Evolutionary conservation across 1,139 yeast species (phyloP).

Genomic region (Candida frijolesensis): DNA sequence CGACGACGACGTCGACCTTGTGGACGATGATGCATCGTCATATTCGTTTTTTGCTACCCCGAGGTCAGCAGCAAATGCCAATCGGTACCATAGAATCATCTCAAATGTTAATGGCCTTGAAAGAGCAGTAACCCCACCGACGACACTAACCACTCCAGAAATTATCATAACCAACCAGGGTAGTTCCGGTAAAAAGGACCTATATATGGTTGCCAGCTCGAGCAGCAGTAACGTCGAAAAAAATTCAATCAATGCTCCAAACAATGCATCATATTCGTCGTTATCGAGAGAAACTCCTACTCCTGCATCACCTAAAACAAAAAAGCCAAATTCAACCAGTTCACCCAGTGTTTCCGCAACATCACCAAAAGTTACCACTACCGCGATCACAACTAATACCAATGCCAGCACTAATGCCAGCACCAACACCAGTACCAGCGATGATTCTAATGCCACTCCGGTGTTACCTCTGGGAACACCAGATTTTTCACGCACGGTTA

Average conservation of each 20-base stretch:
- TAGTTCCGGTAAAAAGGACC: neutral
- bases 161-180: constrained; percentile 24
- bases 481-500: neutral
- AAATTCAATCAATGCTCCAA: neutral
- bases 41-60: constrained; percentile 22
- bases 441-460: too few species aligned
- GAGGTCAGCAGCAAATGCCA: constrained; percentile 51
- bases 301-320: too few species aligned
- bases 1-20: constrained; percentile 15
- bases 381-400: neutral
- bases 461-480: neutral
- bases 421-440: too few species aligned
- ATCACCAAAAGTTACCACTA: neutral
- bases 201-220: constrained; percentile 2
- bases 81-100: constrained; percentile 47
- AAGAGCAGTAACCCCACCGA: constrained; percentile 23
- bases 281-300: constrained; percentile 1
- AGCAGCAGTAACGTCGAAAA: constrained; percentile 2
- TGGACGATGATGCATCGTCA: constrained; percentile 32
- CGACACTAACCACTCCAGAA: constrained; percentile 20
- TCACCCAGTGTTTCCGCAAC: neutral
- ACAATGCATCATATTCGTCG: constrained; percentile 6
- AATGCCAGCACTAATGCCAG: too few species aligned
- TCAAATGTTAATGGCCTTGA: constrained; percentile 37
- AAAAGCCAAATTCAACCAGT: neutral